Percentiles rank a stretch among this genome's conserved stretches.
Evolutionary conservation across 192 early-diverging fungal species (phyloP).

Genomic region (Allomyces macrogynus): DNA sequence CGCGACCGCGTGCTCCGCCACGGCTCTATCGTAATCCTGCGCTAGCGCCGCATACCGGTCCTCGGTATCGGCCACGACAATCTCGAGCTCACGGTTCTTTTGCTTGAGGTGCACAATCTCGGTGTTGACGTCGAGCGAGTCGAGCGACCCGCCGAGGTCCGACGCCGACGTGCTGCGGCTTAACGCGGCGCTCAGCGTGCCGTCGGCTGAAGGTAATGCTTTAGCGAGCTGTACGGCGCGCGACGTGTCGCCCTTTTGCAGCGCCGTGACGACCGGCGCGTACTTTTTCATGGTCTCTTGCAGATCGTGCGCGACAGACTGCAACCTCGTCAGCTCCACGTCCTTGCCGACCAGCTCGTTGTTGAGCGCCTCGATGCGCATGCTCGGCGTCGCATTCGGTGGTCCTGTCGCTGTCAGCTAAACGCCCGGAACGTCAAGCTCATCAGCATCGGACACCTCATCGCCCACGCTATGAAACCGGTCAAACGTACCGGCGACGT

Average conservation of each 20-base stretch:
- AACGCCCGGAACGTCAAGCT: too few species aligned
- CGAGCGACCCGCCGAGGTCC: conserved; percentile 3
- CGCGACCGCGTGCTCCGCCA: too few species aligned
- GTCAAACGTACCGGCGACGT: too few species aligned
- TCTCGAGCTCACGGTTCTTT: conserved; percentile 28
- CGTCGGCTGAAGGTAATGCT: conserved; percentile 13
- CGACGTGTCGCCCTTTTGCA: conserved; percentile 10
- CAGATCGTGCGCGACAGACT: conserved; percentile 11
- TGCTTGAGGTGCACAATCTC: conserved; percentile 19
- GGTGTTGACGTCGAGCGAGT: conserved; percentile 13
- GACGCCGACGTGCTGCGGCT: not conserved
- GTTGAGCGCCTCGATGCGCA: conserved; percentile 2
- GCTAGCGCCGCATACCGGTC: conserved; percentile 6
- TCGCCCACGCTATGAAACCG: too few species aligned
- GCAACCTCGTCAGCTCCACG: conserved; percentile 8
- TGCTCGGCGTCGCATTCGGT: conserved; percentile 2
- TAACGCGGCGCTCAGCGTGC: too few species aligned
- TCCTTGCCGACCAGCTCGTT: conserved; percentile 10
- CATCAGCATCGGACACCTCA: too few species aligned
- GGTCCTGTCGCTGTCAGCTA: too few species aligned
- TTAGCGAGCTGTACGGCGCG: conserved; percentile 11
- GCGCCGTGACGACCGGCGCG: conserved; percentile 11
- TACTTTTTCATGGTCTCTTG: conserved; percentile 13
- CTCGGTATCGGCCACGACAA: conserved; percentile 21
- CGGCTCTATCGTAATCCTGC: too few species aligned